Base-by-base conservation (phyloP, 1,284 basidiomycete genomes). In the Gastroboletus turbinatus region DNA sequence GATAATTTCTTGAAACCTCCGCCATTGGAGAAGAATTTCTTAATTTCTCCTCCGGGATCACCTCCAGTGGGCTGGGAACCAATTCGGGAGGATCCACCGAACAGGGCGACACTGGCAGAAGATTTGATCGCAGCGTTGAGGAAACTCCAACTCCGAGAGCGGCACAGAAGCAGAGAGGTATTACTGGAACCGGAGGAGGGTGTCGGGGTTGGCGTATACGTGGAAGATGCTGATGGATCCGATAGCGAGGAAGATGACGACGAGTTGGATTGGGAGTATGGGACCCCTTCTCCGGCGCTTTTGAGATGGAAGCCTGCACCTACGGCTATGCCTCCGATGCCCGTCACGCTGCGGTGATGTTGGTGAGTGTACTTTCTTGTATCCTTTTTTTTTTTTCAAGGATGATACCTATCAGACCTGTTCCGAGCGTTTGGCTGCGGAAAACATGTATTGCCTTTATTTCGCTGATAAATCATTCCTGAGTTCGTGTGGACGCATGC, bases 21-120 rank as follows among this genome's bases (percentile, higher is more conserved):
- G 0, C 76, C 81, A 0, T 68, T 87, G 38, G 90, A 94, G 65
- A 93, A 93, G 76, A 98, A 99, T 76, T 98, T 98, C 75, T 82
- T 99, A 51, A 96, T 99, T 63, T 98, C 95, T 0, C 96, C 96
- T 1, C 97, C 97, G 1, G 97, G 96, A n/a, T 96, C 93, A 0
- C 96, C 97, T 0, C 96, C 96, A 0, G 88, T 97, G 2, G 96
- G 96, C 1, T 99, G 96, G 96, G 94, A 97, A 68, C 94, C 85
- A 30, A 84, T 95, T 58, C 77, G 78, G 43, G 97, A 99, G 75
- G 95, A 96, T 21, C 93, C 94, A 7, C 96, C 97, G 0, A 99
- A 99, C 69, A 72, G 78, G 7, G 76, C 84, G 5, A 90, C 96
- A 5, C 82, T 98, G 33, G 96, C 96, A 0, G 87, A 92, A 25